Evolutionary conservation across 1,284 basidiomycete genomes (phyloP).

Genomic region (Stereum hirsutum): DNA sequence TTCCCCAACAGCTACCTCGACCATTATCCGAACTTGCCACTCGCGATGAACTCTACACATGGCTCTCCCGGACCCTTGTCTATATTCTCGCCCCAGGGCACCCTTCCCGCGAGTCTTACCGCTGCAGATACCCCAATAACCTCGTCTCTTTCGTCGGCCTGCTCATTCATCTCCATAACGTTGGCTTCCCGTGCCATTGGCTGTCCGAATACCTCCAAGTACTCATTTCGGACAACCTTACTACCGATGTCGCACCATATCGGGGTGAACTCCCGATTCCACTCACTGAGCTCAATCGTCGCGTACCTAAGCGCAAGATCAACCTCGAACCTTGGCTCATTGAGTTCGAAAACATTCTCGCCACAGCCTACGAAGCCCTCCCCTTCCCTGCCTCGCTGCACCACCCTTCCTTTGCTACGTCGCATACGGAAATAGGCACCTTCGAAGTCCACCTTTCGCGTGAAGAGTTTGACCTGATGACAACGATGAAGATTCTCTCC

Average conservation of each 20-base stretch:
- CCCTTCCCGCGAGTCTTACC: not conserved
- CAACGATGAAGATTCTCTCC: slow-evolving; percentile 17
- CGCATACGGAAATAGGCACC: slow-evolving; percentile 18
- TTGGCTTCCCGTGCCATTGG: slow-evolving; percentile 27
- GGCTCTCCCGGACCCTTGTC: slow-evolving; percentile 30
- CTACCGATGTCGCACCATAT: slow-evolving; percentile 20
- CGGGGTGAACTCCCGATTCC: slow-evolving; percentile 20
- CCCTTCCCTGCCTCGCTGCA: slow-evolving; percentile 21
- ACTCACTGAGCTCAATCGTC: slow-evolving; percentile 14
- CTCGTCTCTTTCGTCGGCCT: slow-evolving; percentile 26
- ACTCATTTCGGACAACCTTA: slow-evolving; percentile 19
- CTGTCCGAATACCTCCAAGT: slow-evolving; percentile 24
- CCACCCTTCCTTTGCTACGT: slow-evolving; percentile 10
- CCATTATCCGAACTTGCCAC: slow-evolving; percentile 21
- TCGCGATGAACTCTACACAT: slow-evolving; percentile 22
- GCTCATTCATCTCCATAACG: slow-evolving; percentile 24
- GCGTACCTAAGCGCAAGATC: slow-evolving; percentile 15
- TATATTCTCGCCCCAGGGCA: slow-evolving; percentile 16
- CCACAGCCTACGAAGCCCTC: slow-evolving; percentile 16
- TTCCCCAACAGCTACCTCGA: slow-evolving; percentile 13
- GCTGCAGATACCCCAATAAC: slow-evolving; percentile 26
- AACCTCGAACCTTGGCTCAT: slow-evolving; percentile 22
- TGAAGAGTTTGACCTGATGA: slow-evolving; percentile 10
- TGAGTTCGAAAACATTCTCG: slow-evolving; percentile 23
- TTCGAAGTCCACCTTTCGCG: slow-evolving; percentile 18